Percentiles rank a stretch among this genome's conserved stretches.
Evolutionary conservation across 129 eudicot species (phyloP).

Genomic region (Chrysanthemum lavandulifolium): DNA sequence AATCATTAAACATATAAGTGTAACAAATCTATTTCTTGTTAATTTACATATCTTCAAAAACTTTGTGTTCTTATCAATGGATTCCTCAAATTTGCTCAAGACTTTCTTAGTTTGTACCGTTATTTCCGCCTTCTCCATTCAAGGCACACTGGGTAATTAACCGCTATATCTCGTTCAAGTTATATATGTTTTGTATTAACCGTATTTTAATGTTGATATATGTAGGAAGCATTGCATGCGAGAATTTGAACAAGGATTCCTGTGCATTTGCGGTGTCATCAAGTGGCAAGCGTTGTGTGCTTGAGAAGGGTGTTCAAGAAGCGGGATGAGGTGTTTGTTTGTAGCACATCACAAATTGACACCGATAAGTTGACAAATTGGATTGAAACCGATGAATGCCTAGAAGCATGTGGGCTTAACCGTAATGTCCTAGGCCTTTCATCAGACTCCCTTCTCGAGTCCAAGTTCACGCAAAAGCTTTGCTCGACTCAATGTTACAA

Average conservation of each 20-base stretch:
- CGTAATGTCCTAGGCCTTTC: conserved; percentile 72
- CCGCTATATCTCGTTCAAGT: not conserved
- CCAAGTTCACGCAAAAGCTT: conserved; percentile 53
- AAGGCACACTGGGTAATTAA: too few species aligned
- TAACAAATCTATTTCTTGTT: too few species aligned
- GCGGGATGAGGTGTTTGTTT: conserved; percentile 48
- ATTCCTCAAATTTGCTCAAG: not conserved
- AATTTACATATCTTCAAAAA: too few species aligned
- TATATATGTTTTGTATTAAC: not conserved
- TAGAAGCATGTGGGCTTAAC: conserved; percentile 66
- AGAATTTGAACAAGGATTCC: conserved; percentile 59
- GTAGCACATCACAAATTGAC: conserved; percentile 69
- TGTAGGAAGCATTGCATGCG: conserved; percentile 62
- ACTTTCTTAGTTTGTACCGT: too few species aligned
- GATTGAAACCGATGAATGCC: conserved; percentile 65
- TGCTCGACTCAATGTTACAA: conserved; percentile 72
- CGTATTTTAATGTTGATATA: not conserved
- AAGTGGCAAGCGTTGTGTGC: conserved; percentile 77
- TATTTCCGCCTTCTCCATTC: too few species aligned
- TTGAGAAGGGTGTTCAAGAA: conserved; percentile 58
- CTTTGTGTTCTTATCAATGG: too few species aligned
- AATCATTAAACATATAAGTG: too few species aligned
- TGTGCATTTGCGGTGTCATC: conserved; percentile 81
- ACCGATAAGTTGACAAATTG: conserved; percentile 49
- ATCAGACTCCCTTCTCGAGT: conserved; percentile 68